phyloP scores from a whole-genome alignment of 495 filamentous ascomycete genomes.

The Trichoderma reesei region DNA sequence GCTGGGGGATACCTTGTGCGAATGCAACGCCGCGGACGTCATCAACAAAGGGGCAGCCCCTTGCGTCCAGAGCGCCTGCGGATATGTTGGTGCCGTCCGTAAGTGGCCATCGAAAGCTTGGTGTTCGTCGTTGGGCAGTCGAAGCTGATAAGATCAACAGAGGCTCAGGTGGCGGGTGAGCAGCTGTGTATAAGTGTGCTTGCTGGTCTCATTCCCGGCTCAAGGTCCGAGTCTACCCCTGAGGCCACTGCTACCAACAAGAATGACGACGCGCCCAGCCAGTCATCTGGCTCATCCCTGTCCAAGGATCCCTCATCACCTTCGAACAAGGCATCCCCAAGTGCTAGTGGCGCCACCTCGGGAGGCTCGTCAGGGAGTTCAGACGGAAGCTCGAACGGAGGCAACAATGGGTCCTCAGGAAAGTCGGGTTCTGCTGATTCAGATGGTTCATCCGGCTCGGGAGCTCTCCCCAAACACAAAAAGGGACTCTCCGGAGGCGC shows the following conservation, averaged over 20 bases:
- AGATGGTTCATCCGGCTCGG: background rate
- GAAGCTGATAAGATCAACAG: background rate
- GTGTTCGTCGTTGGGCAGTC: background rate
- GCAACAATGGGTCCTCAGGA: background rate
- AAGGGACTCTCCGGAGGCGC: background rate
- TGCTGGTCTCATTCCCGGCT: background rate
- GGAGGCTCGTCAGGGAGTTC: background rate
- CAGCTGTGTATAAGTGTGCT: conserved; percentile 2
- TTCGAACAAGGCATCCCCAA: background rate
- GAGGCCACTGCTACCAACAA: background rate
- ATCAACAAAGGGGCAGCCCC: background rate
- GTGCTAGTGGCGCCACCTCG: background rate
- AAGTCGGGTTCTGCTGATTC: background rate
- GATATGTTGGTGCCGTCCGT: background rate
- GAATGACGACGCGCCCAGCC: background rate
- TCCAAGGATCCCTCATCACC: background rate
- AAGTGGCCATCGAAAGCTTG: background rate
- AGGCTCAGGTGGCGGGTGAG: conserved; percentile 1
- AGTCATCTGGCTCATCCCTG: background rate
- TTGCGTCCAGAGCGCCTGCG: background rate
- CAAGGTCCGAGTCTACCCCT: background rate
- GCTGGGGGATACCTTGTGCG: background rate
- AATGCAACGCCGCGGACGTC: background rate
- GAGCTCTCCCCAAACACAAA: background rate
- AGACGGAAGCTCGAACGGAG: background rate